Evolutionary conservation across 75 land plant species (phyloP).

Genomic region (Adiantum capillusveneris): DNA sequence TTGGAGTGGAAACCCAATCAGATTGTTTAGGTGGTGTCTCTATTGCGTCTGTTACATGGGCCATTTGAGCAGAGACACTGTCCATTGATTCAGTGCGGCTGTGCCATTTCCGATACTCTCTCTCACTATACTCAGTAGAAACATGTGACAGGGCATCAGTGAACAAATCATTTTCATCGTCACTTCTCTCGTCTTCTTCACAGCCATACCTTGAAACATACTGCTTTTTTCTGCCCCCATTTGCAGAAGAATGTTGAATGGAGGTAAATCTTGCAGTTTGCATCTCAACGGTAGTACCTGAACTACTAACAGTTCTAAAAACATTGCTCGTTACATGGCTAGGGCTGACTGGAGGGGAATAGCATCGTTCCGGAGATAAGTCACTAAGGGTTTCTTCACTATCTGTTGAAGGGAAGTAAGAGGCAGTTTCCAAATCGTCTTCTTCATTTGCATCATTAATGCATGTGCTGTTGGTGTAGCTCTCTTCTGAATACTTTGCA

Average conservation of each 20-base stretch:
- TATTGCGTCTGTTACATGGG: background rate
- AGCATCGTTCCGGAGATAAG: background rate
- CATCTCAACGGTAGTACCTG: background rate
- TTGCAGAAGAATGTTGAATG: background rate
- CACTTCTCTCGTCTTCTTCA: background rate
- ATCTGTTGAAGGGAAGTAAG: no score
- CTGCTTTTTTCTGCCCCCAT: background rate
- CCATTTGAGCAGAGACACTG: slow-evolving; percentile 1
- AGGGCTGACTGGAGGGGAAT: background rate
- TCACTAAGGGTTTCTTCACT: slow-evolving; percentile 5
- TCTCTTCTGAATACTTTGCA: no score
- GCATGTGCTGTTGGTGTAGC: no score
- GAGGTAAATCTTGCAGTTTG: background rate
- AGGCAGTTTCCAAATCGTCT: no score
- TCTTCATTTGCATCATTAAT: no score
- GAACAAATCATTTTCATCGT: background rate
- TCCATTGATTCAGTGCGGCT: background rate
- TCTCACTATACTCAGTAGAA: background rate
- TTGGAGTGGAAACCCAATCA: background rate
- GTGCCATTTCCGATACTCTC: background rate
- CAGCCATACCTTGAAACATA: background rate
- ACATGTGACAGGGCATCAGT: background rate
- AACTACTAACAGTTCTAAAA: background rate
- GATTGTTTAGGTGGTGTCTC: background rate
- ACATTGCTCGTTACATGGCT: background rate